phyloP scores from a whole-genome alignment of 176 grass and related monocot species.

The Oryza meridionalis region DNA sequence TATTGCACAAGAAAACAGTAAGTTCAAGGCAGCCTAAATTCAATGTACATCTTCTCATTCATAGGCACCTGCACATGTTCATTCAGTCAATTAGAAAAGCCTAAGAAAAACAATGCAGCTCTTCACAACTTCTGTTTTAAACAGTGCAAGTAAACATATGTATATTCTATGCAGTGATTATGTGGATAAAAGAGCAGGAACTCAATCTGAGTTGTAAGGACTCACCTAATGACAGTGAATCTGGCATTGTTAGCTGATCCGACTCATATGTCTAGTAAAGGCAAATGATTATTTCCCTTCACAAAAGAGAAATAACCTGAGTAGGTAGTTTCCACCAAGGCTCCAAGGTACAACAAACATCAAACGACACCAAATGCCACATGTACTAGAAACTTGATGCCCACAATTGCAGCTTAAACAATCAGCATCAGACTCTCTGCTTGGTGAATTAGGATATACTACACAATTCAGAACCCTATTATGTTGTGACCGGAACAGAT shows the following conservation, averaged over 20 bases:
- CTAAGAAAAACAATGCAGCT: conserved; percentile 8
- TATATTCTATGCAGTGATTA: neutral
- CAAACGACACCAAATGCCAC: neutral
- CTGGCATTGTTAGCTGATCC: neutral
- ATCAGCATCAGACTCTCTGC: neutral
- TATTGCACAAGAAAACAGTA: conserved; percentile 13
- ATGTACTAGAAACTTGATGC: neutral
- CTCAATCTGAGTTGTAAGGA: conserved; percentile 15
- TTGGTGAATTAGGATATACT: conserved; percentile 19
- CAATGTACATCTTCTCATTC: conserved; percentile 5
- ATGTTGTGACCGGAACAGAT: conserved; percentile 17
- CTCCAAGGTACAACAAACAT: neutral
- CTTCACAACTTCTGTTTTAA: neutral
- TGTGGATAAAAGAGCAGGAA: conserved; percentile 19
- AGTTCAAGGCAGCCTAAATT: neutral
- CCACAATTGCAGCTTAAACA: neutral
- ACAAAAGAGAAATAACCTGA: conserved; percentile 30
- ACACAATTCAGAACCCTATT: conserved; percentile 4
- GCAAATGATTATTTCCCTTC: neutral
- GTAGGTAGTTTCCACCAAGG: neutral
- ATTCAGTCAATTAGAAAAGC: neutral
- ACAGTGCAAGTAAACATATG: neutral
- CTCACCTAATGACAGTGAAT: conserved; percentile 17
- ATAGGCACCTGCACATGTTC: neutral
- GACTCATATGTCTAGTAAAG: neutral